phyloP scores from a whole-genome alignment of 2,329 filamentous ascomycete genomes.

The Monosporascus sp. region DNA sequence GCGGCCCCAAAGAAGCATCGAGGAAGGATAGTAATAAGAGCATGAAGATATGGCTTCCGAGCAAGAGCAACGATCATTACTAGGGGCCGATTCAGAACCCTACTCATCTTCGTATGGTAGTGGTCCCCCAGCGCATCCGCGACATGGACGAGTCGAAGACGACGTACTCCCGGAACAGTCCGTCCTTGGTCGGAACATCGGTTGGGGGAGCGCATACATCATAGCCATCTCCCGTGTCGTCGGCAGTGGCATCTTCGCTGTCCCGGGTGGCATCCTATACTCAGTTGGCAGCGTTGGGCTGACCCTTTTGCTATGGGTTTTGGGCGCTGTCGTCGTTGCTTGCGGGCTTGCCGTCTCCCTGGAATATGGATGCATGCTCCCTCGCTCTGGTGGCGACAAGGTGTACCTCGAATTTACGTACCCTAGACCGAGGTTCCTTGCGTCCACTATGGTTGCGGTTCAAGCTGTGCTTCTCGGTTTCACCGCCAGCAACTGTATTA shows the following conservation, averaged over 20 bases:
- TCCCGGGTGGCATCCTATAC: constrained; percentile 61
- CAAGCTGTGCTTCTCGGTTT: constrained; percentile 62
- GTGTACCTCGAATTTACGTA: constrained; percentile 69
- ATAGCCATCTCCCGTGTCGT: constrained; percentile 65
- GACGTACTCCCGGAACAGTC: constrained; percentile 56
- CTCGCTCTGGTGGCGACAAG: constrained; percentile 62
- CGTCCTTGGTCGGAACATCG: constrained; percentile 52
- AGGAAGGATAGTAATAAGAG: too few species aligned
- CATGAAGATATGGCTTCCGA: too few species aligned
- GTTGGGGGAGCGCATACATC: constrained; percentile 60
- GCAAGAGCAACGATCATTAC: too few species aligned
- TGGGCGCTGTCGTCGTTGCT: constrained; percentile 56
- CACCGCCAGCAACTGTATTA: constrained; percentile 64
- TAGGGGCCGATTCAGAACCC: too few species aligned
- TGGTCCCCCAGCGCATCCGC: neutral
- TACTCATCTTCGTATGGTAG: too few species aligned
- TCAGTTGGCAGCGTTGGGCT: constrained; percentile 63
- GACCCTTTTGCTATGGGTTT: constrained; percentile 56
- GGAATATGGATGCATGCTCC: constrained; percentile 67
- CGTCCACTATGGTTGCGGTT: constrained; percentile 57
- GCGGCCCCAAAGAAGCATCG: too few species aligned
- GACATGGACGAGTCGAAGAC: constrained; percentile 43
- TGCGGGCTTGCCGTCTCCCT: constrained; percentile 58
- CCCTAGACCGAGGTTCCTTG: constrained; percentile 56
- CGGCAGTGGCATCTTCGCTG: constrained; percentile 68